Conservation (phyloP, 2,329 filamentous ascomycete genomes). For the Penicillium glabrum region DNA sequence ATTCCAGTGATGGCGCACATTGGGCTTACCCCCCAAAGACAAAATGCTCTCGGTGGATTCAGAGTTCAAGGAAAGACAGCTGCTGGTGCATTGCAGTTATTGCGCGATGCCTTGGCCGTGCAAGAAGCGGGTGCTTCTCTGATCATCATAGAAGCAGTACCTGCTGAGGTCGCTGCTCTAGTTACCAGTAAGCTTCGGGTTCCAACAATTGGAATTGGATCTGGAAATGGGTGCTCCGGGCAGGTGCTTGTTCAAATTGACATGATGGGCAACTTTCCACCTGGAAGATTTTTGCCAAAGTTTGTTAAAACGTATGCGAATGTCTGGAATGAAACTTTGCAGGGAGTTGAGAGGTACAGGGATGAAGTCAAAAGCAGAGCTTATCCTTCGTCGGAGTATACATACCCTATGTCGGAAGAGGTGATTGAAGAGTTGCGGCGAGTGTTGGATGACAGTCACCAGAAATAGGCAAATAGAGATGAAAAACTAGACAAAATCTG, state of each 20-base stretch:
- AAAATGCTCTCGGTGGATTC: conserved; percentile 91
- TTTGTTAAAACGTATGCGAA: conserved; percentile 96
- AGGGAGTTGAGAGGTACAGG: conserved; percentile 76
- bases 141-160: conserved; percentile 86
- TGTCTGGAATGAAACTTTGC: conserved; percentile 79
- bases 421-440: conserved; percentile 72
- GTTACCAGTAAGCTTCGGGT: conserved; percentile 78
- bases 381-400: conserved; percentile 85
- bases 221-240: conserved; percentile 88
- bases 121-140: conserved; percentile 89
- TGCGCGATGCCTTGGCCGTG: conserved; percentile 83
- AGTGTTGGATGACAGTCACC: conserved; percentile 40
- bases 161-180: conserved; percentile 75
- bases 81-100: conserved; percentile 67
- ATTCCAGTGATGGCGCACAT: conserved; percentile 95
- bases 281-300: conserved; percentile 85
- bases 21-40: conserved; percentile 88
- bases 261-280: conserved; percentile 90
- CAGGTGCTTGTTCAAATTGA: conserved; percentile 97
- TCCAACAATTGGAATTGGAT: conserved; percentile 95
- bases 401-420: conserved; percentile 79
- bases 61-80: conserved; percentile 90
- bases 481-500: too few species aligned
- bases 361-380: conserved; percentile 80
- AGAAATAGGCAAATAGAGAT: conserved; percentile 10